Percentiles rank a stretch among this genome's conserved stretches.
Conservation (phyloP, 139 green algal genomes). For the Dunaliella sp. region DNA sequence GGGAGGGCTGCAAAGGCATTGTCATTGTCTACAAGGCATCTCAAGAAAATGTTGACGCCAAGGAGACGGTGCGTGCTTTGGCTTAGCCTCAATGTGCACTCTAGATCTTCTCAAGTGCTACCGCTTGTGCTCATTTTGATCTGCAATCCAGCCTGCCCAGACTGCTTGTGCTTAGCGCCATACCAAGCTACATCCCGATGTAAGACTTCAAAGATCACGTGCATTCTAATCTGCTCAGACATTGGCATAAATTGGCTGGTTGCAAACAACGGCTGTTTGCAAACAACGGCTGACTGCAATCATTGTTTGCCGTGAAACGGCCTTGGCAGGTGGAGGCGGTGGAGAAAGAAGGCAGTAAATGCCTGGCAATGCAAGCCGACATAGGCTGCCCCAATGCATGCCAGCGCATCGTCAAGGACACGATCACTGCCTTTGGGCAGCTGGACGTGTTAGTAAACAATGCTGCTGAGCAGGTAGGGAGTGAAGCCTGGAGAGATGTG, state of each 20-base stretch:
- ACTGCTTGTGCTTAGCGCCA: background rate
- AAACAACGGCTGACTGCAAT: too few species aligned
- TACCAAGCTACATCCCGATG: background rate
- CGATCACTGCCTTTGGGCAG: conserved; percentile 24
- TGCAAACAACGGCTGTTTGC: too few species aligned
- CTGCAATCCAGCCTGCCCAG: background rate
- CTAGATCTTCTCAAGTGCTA: too few species aligned
- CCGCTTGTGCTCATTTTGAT: background rate
- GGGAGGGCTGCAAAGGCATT: conserved; percentile 39
- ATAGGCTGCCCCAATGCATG: background rate
- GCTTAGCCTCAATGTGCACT: too few species aligned
- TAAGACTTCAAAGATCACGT: too few species aligned
- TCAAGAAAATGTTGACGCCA: conserved; percentile 47
- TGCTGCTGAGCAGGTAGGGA: conserved; percentile 19
- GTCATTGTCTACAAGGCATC: conserved; percentile 38
- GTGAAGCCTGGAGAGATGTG: too few species aligned
- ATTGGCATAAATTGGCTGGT: too few species aligned
- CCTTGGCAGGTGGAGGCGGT: conserved; percentile 25
- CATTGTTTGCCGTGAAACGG: background rate
- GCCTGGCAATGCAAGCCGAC: conserved; percentile 16
- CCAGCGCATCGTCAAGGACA: conserved; percentile 18
- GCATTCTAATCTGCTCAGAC: too few species aligned
- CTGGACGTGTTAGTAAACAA: conserved; percentile 62
- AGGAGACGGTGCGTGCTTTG: conserved; percentile 34
- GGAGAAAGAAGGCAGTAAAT: conserved; percentile 36